phyloP scores from a whole-genome alignment of 2,329 filamentous ascomycete species.

The Phaeophleospora eucalypticola region DNA sequence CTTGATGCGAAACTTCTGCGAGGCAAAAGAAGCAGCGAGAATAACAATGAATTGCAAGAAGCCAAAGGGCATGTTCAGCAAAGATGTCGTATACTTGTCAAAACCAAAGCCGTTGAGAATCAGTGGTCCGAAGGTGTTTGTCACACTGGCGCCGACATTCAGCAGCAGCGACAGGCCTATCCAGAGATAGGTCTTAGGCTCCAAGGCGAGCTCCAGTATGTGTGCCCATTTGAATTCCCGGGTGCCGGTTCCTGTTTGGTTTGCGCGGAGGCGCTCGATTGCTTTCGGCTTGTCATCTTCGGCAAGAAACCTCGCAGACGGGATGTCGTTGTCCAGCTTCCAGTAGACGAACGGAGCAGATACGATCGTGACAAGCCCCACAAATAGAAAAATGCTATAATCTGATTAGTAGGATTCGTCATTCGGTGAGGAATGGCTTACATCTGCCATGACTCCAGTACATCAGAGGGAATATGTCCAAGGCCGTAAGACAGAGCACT shows the following conservation, averaged over 20 bases:
- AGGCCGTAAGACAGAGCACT: too few relatives aligned
- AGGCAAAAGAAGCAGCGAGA: slow-evolving; percentile 55
- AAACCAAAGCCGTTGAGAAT: slow-evolving; percentile 60
- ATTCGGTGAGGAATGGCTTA: too few relatives aligned
- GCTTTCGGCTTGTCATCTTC: slow-evolving; percentile 45
- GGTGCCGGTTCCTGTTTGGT: slow-evolving; percentile 46
- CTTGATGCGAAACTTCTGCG: slow-evolving; percentile 56
- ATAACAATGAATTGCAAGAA: slow-evolving; percentile 58
- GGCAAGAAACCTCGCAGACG: slow-evolving; percentile 47
- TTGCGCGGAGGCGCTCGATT: slow-evolving; percentile 48
- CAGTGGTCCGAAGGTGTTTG: slow-evolving; percentile 62
- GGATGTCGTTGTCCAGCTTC: slow-evolving; percentile 57
- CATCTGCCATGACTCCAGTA: slow-evolving; percentile 33
- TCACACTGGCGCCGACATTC: slow-evolving; percentile 61
- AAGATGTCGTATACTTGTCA: slow-evolving; percentile 53
- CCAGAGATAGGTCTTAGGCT: slow-evolving; percentile 55
- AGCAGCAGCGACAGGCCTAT: slow-evolving; percentile 57
- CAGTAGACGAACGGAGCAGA: slow-evolving; percentile 57
- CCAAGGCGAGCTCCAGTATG: slow-evolving; percentile 40
- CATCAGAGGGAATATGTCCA: too few relatives aligned
- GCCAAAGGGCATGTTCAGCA: slow-evolving; percentile 66
- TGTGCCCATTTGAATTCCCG: slow-evolving; percentile 46
- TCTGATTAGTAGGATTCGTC: slow-evolving; percentile 61
- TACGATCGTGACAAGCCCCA: slow-evolving; percentile 57
- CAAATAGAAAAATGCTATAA: slow-evolving; percentile 55